Conservation (phyloP, 345 rosid genomes). For the Euclidium syriacum region DNA sequence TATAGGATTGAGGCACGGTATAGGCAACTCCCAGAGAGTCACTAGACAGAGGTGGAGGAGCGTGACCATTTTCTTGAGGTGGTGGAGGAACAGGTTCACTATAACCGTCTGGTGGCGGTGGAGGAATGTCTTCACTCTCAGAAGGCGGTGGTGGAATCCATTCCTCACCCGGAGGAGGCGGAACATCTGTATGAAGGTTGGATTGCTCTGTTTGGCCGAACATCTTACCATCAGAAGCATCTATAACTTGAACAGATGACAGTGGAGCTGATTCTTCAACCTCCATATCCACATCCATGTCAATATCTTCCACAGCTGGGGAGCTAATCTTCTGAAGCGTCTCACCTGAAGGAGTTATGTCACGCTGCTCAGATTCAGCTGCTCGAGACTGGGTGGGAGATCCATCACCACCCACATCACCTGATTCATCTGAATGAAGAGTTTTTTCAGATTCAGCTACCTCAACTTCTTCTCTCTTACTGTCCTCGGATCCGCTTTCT, state of each 20-base stretch:
- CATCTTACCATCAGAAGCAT: slow-evolving; percentile 26
- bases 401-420: slow-evolving; percentile 9
- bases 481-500: slow-evolving; percentile 34
- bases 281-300: slow-evolving; percentile 98
- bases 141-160: slow-evolving; percentile 96
- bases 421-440: slow-evolving; percentile 26
- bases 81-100: slow-evolving; percentile 73
- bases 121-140: slow-evolving; percentile 72
- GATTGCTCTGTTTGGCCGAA: slow-evolving; percentile 32
- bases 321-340: slow-evolving; percentile 24
- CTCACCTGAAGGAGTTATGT: slow-evolving; percentile 29
- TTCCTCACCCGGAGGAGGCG: slow-evolving; percentile 71
- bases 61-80: slow-evolving; percentile 49
- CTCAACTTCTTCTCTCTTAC: slow-evolving; percentile 22
- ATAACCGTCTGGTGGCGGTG: slow-evolving; percentile 80
- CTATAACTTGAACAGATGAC: slow-evolving; percentile 10
- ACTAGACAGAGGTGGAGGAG: slow-evolving; percentile 50
- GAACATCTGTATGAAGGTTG: slow-evolving; percentile 45
- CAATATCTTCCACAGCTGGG: slow-evolving; percentile 57
- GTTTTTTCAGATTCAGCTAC: slow-evolving; percentile 26
- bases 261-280: slow-evolving; percentile 60
- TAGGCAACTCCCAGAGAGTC: slow-evolving; percentile 59
- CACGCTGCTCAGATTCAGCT: slow-evolving; percentile 30
- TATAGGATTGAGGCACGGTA: slow-evolving; percentile 36
- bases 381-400: slow-evolving; percentile 35